Conservation (phyloP, 2,329 filamentous ascomycete species). For the Claviceps maximensis region DNA sequence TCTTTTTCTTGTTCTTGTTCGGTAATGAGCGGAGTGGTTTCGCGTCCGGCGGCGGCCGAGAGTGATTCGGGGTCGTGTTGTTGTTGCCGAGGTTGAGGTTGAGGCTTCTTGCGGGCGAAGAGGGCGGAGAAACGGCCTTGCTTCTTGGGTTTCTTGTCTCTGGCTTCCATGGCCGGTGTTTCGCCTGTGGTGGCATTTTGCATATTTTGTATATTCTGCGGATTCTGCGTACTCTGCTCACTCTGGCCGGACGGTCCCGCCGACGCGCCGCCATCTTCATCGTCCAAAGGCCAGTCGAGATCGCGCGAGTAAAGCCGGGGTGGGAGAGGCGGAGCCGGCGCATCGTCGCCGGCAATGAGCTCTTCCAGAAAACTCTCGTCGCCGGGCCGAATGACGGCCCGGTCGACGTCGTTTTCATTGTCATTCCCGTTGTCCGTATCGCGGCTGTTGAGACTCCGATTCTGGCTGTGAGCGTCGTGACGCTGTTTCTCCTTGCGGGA, state of each 20-base stretch:
- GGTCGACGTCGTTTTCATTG: constrained; percentile 6
- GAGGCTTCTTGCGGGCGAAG: constrained; percentile 26
- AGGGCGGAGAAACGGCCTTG: constrained; percentile 22
- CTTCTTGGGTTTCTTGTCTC: constrained; percentile 19
- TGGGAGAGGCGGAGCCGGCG: constrained; percentile 40
- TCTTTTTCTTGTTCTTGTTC: constrained; percentile 38
- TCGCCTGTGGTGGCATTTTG: constrained; percentile 3
- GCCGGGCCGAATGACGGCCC: constrained; percentile 38
- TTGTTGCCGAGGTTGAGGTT: constrained; percentile 23
- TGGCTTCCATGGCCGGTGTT: constrained; percentile 17
- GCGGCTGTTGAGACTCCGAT: background rate
- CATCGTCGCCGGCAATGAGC: constrained; percentile 31
- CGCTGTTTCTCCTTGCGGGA: background rate
- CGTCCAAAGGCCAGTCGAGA: constrained; percentile 31
- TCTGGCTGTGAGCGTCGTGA: background rate
- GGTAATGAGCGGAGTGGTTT: constrained; percentile 9
- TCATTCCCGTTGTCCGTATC: background rate
- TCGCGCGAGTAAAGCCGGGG: constrained; percentile 38
- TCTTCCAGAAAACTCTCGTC: constrained; percentile 46
- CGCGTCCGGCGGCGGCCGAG: constrained; percentile 19
- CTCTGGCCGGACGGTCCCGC: constrained; percentile 17
- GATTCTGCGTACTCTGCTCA: constrained; percentile 9
- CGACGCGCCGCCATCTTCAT: constrained; percentile 12
- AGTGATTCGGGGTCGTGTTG: constrained; percentile 9
- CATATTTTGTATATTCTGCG: constrained; percentile 10